These are phyloP conservation scores for Gamarada debralockiae DNA, from an alignment of 495 filamentous ascomycete genomes.

Conservation along the genomic window DNA sequence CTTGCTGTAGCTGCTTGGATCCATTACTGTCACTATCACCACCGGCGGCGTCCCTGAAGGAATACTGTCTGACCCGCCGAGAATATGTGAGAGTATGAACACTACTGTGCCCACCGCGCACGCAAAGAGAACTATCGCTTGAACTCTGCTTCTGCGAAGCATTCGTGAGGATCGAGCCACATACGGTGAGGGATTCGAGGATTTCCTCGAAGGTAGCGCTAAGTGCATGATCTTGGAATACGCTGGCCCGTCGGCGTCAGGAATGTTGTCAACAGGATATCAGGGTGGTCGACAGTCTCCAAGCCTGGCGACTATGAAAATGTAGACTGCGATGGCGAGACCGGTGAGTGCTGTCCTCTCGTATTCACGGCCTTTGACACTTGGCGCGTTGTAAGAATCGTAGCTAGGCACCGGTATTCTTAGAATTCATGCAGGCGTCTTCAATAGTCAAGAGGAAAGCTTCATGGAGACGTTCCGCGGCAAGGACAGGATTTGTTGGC, in stretches of 20 bases:
- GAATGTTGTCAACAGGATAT: conserved; percentile 1
- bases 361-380: conserved; percentile 5
- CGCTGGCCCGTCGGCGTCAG: conserved; percentile 15
- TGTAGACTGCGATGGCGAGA: conserved; percentile 4
- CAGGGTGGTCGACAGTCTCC: background rate
- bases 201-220: conserved; percentile 81
- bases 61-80: conserved; percentile 44
- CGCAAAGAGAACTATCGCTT: conserved; percentile 48
- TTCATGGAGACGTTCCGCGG: background rate
- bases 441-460: background rate
- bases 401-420: background rate
- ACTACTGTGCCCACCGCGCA: conserved; percentile 50
- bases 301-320: background rate
- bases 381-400: background rate
- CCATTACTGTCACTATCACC: conserved; percentile 85
- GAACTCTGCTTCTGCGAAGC: conserved; percentile 64
- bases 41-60: conserved; percentile 71
- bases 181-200: conserved; percentile 63
- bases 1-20: conserved; percentile 54
- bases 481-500: background rate
- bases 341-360: conserved; percentile 9
- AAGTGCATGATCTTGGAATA: conserved; percentile 63
- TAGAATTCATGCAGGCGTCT: too few relatives aligned
- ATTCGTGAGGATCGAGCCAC: conserved; percentile 51
- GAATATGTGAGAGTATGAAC: conserved; percentile 56